phyloP scores from a whole-genome alignment of 805 yeast genomes.

The Isabelozyma gotoi region DNA sequence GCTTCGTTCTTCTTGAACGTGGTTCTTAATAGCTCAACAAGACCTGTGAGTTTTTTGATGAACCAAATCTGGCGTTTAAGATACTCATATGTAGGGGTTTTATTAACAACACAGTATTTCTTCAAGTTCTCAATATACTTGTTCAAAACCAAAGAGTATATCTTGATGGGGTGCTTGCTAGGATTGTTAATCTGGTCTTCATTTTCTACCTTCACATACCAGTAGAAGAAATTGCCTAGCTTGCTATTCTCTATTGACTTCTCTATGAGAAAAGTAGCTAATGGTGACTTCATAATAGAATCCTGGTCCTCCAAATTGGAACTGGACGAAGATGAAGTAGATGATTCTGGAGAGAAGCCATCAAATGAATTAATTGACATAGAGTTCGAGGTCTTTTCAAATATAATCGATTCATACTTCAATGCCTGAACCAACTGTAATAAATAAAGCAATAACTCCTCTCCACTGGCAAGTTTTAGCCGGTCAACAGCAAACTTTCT shows the following conservation, averaged over 20 bases:
- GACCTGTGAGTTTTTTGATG: conserved; percentile 59
- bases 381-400: background rate
- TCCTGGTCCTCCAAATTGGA: conserved; percentile 9
- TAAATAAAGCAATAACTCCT: conserved; percentile 76
- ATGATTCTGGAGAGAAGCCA: background rate
- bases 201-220: conserved; percentile 89
- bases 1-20: conserved; percentile 62
- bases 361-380: background rate
- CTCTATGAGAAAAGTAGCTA: conserved; percentile 72
- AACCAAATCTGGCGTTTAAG: conserved; percentile 66
- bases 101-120: conserved; percentile 22
- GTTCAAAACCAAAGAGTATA: conserved; percentile 36
- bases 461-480: conserved; percentile 72
- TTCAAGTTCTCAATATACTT: conserved; percentile 41
- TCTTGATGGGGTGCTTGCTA: conserved; percentile 14
- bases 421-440: conserved; percentile 91
- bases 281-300: conserved; percentile 48
- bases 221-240: conserved; percentile 81
- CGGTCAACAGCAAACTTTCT: conserved; percentile 88
- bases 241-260: conserved; percentile 64
- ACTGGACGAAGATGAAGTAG: background rate
- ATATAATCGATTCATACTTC: conserved; percentile 60
- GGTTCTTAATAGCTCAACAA: conserved; percentile 62
- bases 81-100: conserved; percentile 34
- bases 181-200: conserved; percentile 51